Evolutionary conservation across 306 rosid species (phyloP), one percentile per base, ranked within the genome.

Genomic region (Rosa persica): DNA sequence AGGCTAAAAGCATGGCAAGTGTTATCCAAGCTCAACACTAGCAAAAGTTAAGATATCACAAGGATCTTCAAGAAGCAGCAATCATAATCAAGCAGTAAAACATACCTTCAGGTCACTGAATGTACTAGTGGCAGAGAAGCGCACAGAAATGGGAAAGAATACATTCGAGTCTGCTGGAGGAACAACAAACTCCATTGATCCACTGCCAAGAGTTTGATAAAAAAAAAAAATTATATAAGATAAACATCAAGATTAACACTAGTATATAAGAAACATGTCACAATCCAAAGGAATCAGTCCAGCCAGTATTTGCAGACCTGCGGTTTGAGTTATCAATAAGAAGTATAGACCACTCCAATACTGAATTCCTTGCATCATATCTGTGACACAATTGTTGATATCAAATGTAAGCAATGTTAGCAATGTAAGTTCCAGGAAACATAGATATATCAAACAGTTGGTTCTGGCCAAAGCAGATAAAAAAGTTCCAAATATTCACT

Each of bases 161-260:
- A 85, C 76, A 34, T 97, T 92, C 78, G 98, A 84, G 80, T 95
- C 98, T 19, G 92, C 88, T 69, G 84, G 91, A 20, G 98, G 98
- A 85, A 95, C 97, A 77, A 92, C 98, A 79, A 95, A 95, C 81
- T 92, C 97, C 97, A 92, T 78, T 2, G 98, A 90, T 67, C 98
- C 98, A 84, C 98, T 95, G 92, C 81, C 80, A 88, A 77, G 62
- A 51, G 47, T 67, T 74, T 40, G 57, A 49, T 3, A 52, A 34
- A 47, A 36, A 23, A 62, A 61, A 23, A 10, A 23, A 10, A 3
- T 11, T 5, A 66, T 66, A 66, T 67, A 67, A 27, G 34, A 71
- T 76, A n/a, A 48, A 30, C 44, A 72, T 42, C 52, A 27, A 5
- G 10, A 17, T 25, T 70, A 74, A 64, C 27, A 70, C 51, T 58